Base-by-base conservation (phyloP, 352 stramenopile species). In the Phytophthora lateralis region DNA sequence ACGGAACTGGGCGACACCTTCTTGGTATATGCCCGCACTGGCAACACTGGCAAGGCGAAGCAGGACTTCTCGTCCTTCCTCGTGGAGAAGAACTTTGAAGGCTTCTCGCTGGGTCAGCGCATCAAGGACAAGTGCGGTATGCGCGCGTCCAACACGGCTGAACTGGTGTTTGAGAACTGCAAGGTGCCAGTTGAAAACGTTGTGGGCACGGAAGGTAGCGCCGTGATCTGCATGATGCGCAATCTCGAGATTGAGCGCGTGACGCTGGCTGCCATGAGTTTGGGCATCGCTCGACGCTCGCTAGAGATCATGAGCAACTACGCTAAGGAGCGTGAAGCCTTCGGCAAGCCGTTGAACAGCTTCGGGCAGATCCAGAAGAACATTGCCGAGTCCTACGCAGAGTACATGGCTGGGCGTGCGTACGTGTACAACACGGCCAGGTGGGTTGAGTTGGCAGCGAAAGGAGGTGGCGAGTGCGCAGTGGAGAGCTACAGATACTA, bases 201-300 rank as follows among this genome's bases (percentile, higher is more conserved):
- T 27, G 85, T 99, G 21, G 87, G 85, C 12, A 72, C 71, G 4
- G 87, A 94, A 68, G 87, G 84, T 26, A 67, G 77, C 37, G 87
- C 87, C 7, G 80, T 93, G 57, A 63, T 95, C 6, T 95, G 81
- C 62, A 94, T 93, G 91, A 97, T 98, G 94, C 85, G 97, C 63
- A 99, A 99, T 78, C 82, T 99, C 30, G 97, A 99, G 81, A 98
- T 99, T 56, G 98, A 99, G 76, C 89, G 97, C 35, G 84, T 99
- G 24, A 97, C 93, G 32, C 70, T 99, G 17, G 97, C 97, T 15
- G 97, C 98, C 26, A 99, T 99, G 96, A 96, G 90, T 60, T 68
- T 93, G 11, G 97, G 97, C 21, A 99, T 99, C 63, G 97, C 97
- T 24, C 87, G 97, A 43, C 91, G 97, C 30, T 98, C 91, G 46